Evolutionary conservation across 495 filamentous ascomycete species (phyloP).

Genomic region (Lasiosphaeria ovina): DNA sequence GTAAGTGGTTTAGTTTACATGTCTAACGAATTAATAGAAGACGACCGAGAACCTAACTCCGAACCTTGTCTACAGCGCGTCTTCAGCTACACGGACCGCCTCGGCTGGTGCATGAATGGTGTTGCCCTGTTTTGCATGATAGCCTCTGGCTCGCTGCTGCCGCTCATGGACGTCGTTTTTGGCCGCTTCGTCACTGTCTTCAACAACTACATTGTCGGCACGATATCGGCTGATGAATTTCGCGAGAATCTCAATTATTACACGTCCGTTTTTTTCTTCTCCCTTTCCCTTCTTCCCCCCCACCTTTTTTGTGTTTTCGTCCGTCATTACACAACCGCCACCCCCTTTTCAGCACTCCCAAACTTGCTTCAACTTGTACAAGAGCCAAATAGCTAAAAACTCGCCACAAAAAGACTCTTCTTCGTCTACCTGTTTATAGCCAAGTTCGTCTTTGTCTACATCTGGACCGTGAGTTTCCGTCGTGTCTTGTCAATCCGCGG

Average conservation of each 20-base stretch:
- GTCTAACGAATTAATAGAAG: neutral
- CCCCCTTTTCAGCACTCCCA: too few relatives aligned
- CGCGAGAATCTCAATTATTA: constrained; percentile 19
- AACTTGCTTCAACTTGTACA: too few relatives aligned
- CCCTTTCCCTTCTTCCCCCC: neutral
- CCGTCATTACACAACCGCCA: too few relatives aligned
- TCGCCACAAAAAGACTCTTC: constrained; percentile 31
- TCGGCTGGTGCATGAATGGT: constrained; percentile 18
- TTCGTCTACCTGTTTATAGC: constrained; percentile 55
- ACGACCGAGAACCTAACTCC: neutral
- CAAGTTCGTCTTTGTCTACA: constrained; percentile 49
- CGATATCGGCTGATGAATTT: constrained; percentile 12
- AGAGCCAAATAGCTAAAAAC: neutral
- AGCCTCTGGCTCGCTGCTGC: constrained; percentile 31
- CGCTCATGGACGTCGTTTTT: constrained; percentile 38
- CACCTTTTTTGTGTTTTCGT: neutral
- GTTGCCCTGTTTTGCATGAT: constrained; percentile 23
- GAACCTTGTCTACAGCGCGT: constrained; percentile 8
- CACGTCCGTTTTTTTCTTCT: constrained; percentile 2
- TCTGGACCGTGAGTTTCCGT: constrained; percentile 37
- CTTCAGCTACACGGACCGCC: constrained; percentile 17
- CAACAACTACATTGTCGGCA: constrained; percentile 24
- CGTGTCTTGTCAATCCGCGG: constrained; percentile 10
- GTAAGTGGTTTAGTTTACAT: neutral
- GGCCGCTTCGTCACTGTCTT: constrained; percentile 33